Evolutionary conservation across 2,329 filamentous ascomycete genomes (phyloP), one percentile per base, ranked within the genome.

Genomic region (Annulohypoxylon truncatum): DNA sequence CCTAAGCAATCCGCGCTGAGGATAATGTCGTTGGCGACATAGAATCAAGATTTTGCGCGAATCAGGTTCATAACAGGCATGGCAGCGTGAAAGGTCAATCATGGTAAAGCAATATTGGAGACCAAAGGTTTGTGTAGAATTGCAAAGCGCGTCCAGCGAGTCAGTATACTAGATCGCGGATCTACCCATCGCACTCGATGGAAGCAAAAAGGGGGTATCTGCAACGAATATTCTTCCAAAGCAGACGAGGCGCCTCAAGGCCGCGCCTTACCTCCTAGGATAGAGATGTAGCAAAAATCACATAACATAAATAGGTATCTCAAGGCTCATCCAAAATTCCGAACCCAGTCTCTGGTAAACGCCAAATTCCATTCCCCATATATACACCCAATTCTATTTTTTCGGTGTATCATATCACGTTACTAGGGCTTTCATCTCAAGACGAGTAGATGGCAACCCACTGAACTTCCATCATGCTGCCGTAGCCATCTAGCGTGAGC

Each of bases 401-500:
- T 68, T 38, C 29, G 51, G 62, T 56, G 59, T 66, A 63, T 62
- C 61, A 40, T 57, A 61, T 51, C 51, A 42, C 54, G 56, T 55
- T 48, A 58, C 12, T 28, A 48, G 33, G 26, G 28, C 59, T 42
- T 31, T 51, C 31, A 38, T 54, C 62, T 76, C n/a, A 76, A n/a
- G 74, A 74, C 12, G 54, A 74, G 65, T 76, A 77, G 33, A 76
- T 69, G 50, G 73, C 75, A 10, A 74, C 75, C 70, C 73, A 77
- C 44, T 73, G 69, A 10, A 76, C 75, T 58, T 77, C 75, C 74
- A 77, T 76, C 75, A 77, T 77, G 28, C 72, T 71, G 20, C 74
- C 75, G 46, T 74, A 75, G 55, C 75, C 75, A 47, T 72, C 73
- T 22, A 70, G 48, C 28, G 76, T 77, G 48, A 60, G 56, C 70